Base-by-base conservation (phyloP, 2,329 filamentous ascomycete genomes). In the Pseudogymnoascus verrucosus region DNA sequence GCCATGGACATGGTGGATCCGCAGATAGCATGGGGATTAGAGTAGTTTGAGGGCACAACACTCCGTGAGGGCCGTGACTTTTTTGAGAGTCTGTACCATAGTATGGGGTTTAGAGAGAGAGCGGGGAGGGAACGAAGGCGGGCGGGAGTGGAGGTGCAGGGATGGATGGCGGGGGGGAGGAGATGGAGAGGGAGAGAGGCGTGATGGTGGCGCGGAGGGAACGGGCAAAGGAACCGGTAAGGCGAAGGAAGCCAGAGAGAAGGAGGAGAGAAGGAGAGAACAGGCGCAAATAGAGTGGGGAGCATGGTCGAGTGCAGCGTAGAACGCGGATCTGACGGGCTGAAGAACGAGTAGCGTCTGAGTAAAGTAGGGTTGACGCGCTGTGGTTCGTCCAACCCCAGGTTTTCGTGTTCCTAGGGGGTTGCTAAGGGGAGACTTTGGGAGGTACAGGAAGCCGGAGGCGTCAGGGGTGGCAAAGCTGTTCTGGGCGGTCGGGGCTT, bases 141-240 rank as follows among this genome's bases (percentile, higher is more conserved):
- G 42, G 42, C 21, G 42, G 23, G 47, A 23, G 40, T 23, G 11
- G 40, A 44, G 40, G 40, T 21, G 19, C 19, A 21, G 40, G 40
- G n/a, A 19, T 16, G 7, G n/a, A 16, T 16, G 37, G 8, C 39
- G 6, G 44, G 44, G 44, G 44, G 11, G 7, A 26, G 47, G 14
- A 31, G 14, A 31, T 16, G 47, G 23, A 31, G 47, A 4, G 31
- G 0, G 26, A 54, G 26, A 3, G 44, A 54, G 47, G 47, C 47
- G 47, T 54, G 47, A 54, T 54, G 47, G 47, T 54, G 47, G 42
- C 31, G 65, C 66, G 28, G 67, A 54, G 7, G 59, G 62, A 21
- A 8, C 34, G 4, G 37, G 51, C 39, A 68, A 62, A 63, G 68
- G 67, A 65, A 61, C 59, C 34, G 59, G 19, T 28, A 42, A 31